Conservation (phyloP, 495 filamentous ascomycete species). For the Terfezia boudieri region DNA sequence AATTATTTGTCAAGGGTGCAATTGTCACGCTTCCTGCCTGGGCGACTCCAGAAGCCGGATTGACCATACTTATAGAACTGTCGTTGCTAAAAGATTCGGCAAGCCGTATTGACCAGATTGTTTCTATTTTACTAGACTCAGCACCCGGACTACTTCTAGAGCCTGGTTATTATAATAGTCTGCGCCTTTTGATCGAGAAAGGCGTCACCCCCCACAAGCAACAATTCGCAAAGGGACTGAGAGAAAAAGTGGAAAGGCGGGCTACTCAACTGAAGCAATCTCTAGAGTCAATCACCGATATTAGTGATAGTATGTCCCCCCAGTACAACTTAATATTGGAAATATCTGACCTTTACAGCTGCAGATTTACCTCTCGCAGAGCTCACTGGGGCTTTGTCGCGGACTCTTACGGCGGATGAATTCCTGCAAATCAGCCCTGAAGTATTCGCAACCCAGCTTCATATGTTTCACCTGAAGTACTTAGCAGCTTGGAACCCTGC, state of each 20-base stretch:
- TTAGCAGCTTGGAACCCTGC: conserved; percentile 17
- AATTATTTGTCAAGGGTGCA: conserved; percentile 14
- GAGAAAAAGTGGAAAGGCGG: conserved; percentile 11
- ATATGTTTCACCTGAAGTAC: conserved; percentile 19
- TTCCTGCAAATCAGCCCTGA: conserved; percentile 17
- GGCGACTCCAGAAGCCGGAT: conserved; percentile 15
- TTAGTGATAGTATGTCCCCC: conserved; percentile 3
- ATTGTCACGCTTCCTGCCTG: conserved; percentile 17
- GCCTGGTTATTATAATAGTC: conserved; percentile 16
- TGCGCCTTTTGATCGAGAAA: conserved; percentile 18
- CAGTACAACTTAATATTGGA: neutral
- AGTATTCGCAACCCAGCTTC: conserved; percentile 17
- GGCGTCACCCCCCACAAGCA: conserved; percentile 17
- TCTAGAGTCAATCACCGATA: conserved; percentile 4
- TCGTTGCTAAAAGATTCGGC: conserved; percentile 16
- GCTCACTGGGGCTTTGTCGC: neutral
- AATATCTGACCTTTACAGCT: neutral
- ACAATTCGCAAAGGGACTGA: conserved; percentile 15
- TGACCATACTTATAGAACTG: conserved; percentile 16
- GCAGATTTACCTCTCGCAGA: neutral
- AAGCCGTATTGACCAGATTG: conserved; percentile 13
- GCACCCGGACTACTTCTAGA: conserved; percentile 18
- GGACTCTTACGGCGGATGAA: conserved; percentile 14
- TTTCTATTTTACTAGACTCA: conserved; percentile 11
- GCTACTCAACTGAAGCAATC: conserved; percentile 10